phyloP scores from a whole-genome alignment of 2,329 filamentous ascomycete species.

The Cercospora sp. region DNA sequence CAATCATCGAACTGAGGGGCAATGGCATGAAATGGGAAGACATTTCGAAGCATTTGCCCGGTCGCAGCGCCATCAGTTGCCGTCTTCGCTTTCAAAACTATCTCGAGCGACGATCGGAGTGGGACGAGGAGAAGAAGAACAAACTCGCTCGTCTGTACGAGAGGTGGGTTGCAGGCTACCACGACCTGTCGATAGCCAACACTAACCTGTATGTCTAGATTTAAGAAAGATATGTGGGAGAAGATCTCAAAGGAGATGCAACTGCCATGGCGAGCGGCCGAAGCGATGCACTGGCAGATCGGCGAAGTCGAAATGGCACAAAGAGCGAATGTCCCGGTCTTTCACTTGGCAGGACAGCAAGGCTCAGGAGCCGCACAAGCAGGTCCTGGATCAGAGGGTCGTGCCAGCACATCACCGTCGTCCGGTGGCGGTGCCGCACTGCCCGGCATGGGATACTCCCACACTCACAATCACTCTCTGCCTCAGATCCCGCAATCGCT shows the following conservation, averaged over 20 bases:
- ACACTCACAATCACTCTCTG: conserved; percentile 39
- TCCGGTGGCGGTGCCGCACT: conserved; percentile 18
- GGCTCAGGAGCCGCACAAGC: conserved; percentile 26
- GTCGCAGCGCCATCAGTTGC: conserved; percentile 90
- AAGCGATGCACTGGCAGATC: conserved; percentile 98
- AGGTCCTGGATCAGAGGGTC: conserved; percentile 26
- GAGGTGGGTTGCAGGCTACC: conserved; percentile 62
- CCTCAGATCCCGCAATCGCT: conserved; percentile 36
- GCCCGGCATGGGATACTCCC: conserved; percentile 28
- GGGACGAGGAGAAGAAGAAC: conserved; percentile 97
- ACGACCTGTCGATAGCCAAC: not conserved
- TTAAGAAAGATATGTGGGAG: conserved; percentile 97
- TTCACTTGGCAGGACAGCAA: conserved; percentile 54
- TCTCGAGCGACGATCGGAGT: conserved; percentile 85
- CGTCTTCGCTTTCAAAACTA: conserved; percentile 97
- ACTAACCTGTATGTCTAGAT: conserved; percentile 57
- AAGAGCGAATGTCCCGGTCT: conserved; percentile 84
- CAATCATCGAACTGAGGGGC: conserved; percentile 88
- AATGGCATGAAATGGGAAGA: conserved; percentile 98
- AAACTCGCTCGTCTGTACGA: conserved; percentile 93
- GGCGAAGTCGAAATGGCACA: conserved; percentile 92
- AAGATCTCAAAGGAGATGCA: conserved; percentile 94
- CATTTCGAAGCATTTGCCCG: conserved; percentile 86
- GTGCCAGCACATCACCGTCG: conserved; percentile 34
- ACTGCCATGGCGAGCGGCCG: conserved; percentile 90